Percentiles rank a stretch among this genome's conserved stretches.
phyloP scores from a whole-genome alignment of 108 stramenopile genomes.

The Skeletonema marinoi region DNA sequence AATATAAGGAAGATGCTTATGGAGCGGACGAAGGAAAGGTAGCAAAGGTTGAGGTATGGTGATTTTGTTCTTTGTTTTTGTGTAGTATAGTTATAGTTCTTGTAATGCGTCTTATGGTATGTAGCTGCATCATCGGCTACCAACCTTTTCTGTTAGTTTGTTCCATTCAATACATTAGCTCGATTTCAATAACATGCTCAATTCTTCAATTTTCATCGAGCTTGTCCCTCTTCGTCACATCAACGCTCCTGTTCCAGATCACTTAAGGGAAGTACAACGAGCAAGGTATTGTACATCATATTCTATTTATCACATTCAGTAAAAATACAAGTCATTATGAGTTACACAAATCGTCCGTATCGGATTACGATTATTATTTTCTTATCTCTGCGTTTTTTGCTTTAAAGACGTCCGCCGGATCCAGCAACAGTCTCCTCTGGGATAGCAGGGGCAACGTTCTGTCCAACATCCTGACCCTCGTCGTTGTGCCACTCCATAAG shows the following conservation, averaged over 20 bases:
- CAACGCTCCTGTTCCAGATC: no score
- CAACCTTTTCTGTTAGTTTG: no score
- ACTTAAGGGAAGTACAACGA: no score
- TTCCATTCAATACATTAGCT: no score
- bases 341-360: constrained; percentile 3
- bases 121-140: no score
- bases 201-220: no score
- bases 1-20: constrained; percentile 67
- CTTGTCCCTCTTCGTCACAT: no score
- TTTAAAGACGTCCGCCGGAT: constrained; percentile 84
- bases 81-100: no score
- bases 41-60: constrained; percentile 66
- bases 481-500: constrained; percentile 99
- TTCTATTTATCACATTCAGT: neutral
- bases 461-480: constrained; percentile 79
- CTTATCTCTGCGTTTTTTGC: neutral
- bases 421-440: constrained; percentile 83
- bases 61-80: constrained; percentile 7
- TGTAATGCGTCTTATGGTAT: no score
- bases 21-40: constrained; percentile 45
- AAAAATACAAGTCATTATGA: constrained; percentile 3
- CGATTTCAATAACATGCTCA: no score
- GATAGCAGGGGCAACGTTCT: constrained; percentile 81
- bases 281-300: no score
- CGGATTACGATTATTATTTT: constrained; percentile 2